Conservation (phyloP, 345 rosid species). For the Eucalyptus regnans region DNA sequence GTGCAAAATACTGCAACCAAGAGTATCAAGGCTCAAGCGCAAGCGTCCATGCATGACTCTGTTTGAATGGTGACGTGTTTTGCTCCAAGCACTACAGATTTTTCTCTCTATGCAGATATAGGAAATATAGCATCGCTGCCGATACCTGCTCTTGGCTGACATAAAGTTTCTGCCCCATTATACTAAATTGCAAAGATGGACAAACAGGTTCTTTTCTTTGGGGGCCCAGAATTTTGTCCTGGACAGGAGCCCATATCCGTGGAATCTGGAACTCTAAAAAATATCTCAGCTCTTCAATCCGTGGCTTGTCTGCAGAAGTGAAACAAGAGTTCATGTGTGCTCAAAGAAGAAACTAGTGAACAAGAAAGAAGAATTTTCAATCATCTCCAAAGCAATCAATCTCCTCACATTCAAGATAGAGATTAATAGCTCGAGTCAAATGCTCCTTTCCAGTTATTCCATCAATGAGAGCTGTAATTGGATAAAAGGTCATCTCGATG, state of each 20-base stretch:
- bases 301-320: slow-evolving; percentile 53
- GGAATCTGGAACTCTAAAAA: slow-evolving; percentile 73
- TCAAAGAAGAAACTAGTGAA: neutral
- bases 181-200: slow-evolving; percentile 67
- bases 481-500: slow-evolving; percentile 58
- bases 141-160: slow-evolving; percentile 66
- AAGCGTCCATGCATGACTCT: neutral
- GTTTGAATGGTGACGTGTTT: neutral
- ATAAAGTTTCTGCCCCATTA: slow-evolving; percentile 69
- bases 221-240: slow-evolving; percentile 41
- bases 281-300: slow-evolving; percentile 56
- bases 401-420: slow-evolving; percentile 60
- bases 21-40: neutral
- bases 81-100: neutral
- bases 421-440: slow-evolving; percentile 47
- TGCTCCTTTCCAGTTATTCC: slow-evolving; percentile 57
- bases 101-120: neutral
- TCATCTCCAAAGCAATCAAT: neutral
- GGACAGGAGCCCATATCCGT: slow-evolving; percentile 60
- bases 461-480: slow-evolving; percentile 46
- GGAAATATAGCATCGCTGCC: neutral
- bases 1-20: neutral
- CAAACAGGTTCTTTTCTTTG: slow-evolving; percentile 76
- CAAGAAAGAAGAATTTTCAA: neutral
- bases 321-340: neutral